Base-by-base conservation (phyloP, 345 rosid genomes). In the Lepidium didymum region DNA sequence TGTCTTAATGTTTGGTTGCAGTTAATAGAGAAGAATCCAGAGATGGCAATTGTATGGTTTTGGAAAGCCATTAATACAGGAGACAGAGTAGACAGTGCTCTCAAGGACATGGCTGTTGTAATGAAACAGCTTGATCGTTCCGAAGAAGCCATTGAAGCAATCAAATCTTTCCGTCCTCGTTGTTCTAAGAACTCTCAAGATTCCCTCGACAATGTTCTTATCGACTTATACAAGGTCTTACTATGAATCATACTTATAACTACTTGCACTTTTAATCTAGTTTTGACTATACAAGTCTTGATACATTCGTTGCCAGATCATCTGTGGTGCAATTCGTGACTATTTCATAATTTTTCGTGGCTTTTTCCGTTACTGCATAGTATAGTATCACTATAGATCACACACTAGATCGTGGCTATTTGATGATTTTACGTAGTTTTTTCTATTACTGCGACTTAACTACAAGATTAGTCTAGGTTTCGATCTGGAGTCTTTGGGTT, bases 31-130 rank as follows among this genome's bases (percentile, higher is more conserved):
- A 93, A 86, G 77, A 94, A 90, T 9, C 92, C 87, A n/a, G 97
- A 87, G 75, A 79, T 83, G 49, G 92, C 97, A 10, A 81, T 90
- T 70, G 83, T 84, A 4, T 78, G 80, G 73, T 94, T 90, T 52
- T 89, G 99, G 99, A 88, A 86, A 77, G 97, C 99, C 4, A 91
- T 94, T 53, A 91, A 91, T 31, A 87, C 81, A 1, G 90, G 92
- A 52, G 96, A 87, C 61, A 85, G 84, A 80, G 92, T 89, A 1
- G 95, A 88, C 14, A 86, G 96, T 76, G 89, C 96, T 29, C 75
- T 88, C 0, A 88, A 89, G 31, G 96, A 89, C 84, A 89, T 94
- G 99, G 99, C 94, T 0, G 90, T 88, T 11, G 92, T 88, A 76
- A 87, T 91, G 96, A 89, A 88, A 80, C 95, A 94, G 70, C 63